A percentile compares a stretch with the other conserved stretches of the same genome.
Evolutionary conservation across 352 stramenopile genomes (phyloP).

Genomic region (Globisporangium canariense): DNA sequence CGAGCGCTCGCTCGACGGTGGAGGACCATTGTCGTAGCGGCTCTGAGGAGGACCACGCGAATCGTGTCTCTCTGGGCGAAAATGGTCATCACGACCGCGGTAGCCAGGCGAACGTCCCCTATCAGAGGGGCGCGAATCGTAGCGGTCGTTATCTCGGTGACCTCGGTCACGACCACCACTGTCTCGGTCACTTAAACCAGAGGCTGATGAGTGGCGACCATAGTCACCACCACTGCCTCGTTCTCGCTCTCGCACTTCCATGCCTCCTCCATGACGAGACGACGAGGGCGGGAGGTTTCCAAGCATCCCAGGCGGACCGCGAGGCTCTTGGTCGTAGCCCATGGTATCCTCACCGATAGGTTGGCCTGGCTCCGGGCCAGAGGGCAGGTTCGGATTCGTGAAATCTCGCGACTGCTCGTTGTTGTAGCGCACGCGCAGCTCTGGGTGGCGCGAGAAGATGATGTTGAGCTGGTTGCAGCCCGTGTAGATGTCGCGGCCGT

Average conservation of each 20-base stretch:
- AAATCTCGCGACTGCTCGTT: slow-evolving; percentile 70
- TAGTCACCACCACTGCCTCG: slow-evolving; percentile 3
- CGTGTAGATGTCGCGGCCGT: slow-evolving; percentile 84
- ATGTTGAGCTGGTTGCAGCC: slow-evolving; percentile 82
- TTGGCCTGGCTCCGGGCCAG: slow-evolving; percentile 20
- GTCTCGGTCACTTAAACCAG: not conserved
- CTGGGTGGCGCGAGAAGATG: slow-evolving; percentile 66
- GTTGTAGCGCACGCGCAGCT: slow-evolving; percentile 77
- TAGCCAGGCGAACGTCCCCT: not conserved
- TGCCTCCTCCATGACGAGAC: slow-evolving; percentile 5
- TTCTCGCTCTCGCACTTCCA: not conserved
- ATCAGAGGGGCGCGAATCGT: slow-evolving; percentile 1
- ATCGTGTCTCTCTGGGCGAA: slow-evolving; percentile 8
- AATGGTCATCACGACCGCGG: slow-evolving; percentile 19
- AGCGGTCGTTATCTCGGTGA: slow-evolving; percentile 8
- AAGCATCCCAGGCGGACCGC: slow-evolving; percentile 6
- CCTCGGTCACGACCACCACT: not conserved
- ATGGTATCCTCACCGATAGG: not conserved
- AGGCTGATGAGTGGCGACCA: slow-evolving; percentile 3
- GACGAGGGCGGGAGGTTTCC: slow-evolving; percentile 3
- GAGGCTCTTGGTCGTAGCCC: slow-evolving; percentile 18
- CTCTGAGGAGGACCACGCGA: not conserved
- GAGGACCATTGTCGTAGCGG: slow-evolving; percentile 8
- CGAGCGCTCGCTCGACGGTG: slow-evolving; percentile 3
- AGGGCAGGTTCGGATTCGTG: slow-evolving; percentile 69